A percentile compares a stretch with the other conserved stretches of the same genome.
Conservation (phyloP, 1,284 basidiomycete genomes). For the Schizopora paradoxa region DNA sequence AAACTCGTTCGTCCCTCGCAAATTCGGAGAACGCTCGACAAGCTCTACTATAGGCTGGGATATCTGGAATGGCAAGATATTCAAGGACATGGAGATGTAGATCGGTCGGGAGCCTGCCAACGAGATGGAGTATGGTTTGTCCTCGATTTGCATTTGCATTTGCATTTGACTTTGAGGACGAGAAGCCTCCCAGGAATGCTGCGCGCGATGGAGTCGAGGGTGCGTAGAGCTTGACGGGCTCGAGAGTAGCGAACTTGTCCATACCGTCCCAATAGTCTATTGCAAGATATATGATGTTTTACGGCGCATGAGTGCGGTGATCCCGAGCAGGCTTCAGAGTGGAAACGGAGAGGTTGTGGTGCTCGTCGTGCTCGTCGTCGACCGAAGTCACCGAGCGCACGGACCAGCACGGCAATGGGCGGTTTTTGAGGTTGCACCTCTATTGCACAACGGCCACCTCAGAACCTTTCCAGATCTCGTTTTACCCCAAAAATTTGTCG, state of each 20-base stretch:
- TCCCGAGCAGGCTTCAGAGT: too few species aligned
- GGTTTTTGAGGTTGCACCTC: too few species aligned
- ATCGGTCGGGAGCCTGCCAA: slow-evolving; percentile 76
- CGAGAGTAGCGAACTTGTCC: slow-evolving; percentile 75
- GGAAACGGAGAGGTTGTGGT: too few species aligned
- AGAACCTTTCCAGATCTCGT: too few species aligned
- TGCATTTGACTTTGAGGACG: neutral
- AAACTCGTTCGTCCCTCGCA: slow-evolving; percentile 66
- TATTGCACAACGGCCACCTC: too few species aligned
- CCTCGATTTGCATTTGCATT: slow-evolving; percentile 8
- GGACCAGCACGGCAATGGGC: too few species aligned
- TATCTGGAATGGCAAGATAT: slow-evolving; percentile 71
- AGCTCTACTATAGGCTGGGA: slow-evolving; percentile 67
- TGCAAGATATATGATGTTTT: too few species aligned
- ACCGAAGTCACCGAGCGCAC: too few species aligned
- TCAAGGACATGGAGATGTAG: slow-evolving; percentile 70
- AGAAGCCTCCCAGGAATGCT: slow-evolving; percentile 6
- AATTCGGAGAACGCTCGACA: slow-evolving; percentile 62
- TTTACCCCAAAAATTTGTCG: too few species aligned
- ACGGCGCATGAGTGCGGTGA: too few species aligned
- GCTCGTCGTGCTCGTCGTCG: too few species aligned
- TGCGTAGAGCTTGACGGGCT: slow-evolving; percentile 67
- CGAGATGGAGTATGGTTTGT: slow-evolving; percentile 36
- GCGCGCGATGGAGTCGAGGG: slow-evolving; percentile 19
- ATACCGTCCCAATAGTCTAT: too few species aligned